A percentile compares a stretch with the other conserved stretches of the same genome.
Evolutionary conservation across 2,329 filamentous ascomycete species (phyloP).

Genomic region (Fusarium mundagurra): DNA sequence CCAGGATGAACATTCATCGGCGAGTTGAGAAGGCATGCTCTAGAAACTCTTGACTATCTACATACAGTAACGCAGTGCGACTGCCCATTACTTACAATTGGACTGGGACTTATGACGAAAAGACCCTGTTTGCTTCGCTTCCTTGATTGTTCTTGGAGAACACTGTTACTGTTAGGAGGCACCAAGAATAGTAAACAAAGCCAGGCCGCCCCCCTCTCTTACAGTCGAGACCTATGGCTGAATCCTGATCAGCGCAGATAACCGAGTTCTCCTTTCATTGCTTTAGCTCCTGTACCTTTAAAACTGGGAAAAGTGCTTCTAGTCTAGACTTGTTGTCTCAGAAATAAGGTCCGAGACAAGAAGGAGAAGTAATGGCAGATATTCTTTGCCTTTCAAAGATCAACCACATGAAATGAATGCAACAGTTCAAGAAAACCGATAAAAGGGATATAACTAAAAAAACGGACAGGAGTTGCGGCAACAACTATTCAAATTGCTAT

Average conservation of each 20-base stretch:
- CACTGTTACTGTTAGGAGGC: not conserved
- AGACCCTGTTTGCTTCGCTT: fast-evolving
- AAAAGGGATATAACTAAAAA: fast-evolving
- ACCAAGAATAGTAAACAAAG: not conserved
- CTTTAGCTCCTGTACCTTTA: not conserved
- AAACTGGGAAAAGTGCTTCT: too few species aligned
- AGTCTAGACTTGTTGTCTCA: not conserved
- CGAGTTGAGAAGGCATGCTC: too few species aligned
- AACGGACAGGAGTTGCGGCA: fast-evolving
- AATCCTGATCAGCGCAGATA: not conserved
- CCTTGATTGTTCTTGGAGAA: not conserved
- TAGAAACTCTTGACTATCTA: not conserved
- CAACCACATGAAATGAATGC: fast-evolving
- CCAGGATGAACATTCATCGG: not conserved
- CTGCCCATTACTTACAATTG: fast-evolving
- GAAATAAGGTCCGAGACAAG: not conserved
- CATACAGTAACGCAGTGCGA: not conserved
- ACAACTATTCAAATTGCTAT: not conserved
- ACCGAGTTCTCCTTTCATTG: fast-evolving
- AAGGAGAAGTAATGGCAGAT: not conserved
- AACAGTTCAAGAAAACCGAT: not conserved
- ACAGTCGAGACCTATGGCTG: not conserved
- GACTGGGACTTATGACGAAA: fast-evolving
- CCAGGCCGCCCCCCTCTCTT: not conserved
- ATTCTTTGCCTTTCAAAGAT: not conserved